Base-by-base conservation (phyloP, 2,329 filamentous ascomycete species). In the Talaromyces funiculosus region DNA sequence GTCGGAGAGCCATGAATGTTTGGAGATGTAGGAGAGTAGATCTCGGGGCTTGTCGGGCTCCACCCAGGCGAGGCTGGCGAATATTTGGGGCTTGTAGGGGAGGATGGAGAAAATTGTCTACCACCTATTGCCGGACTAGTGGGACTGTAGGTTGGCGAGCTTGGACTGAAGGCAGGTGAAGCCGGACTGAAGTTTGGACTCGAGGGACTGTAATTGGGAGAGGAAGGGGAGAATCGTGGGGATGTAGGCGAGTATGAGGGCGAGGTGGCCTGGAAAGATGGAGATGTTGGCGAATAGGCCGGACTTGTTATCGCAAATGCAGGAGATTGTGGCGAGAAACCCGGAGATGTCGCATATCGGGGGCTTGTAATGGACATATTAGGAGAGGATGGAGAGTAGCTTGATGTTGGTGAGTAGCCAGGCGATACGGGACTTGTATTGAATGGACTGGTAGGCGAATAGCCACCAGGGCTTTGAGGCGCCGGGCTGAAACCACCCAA, bases 231-330 rank as follows among this genome's bases (percentile, higher is more conserved):
- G 55, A 77, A 78, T 26, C 79, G 80, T 37, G 84, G 83, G 16
- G 82, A 85, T 2, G 79, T 81, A 4, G 81, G 80, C 60, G 81
- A 82, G 65, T 79, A 79, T 64, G 74, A 80, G 64, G 78, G 78
- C n/a, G 78, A 80, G 2, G 78, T 78, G 43, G 90, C 86, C 49
- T 89, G 92, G 62, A 76, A 85, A 71, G 76, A 88, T 75, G 79
- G 90, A 53, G 90, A 93, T 0, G 90, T 91, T 3, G 90, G 90
- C 45, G 89, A 90, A 76, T 91, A 92, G 2, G 84, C 84, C 8
- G 84, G 85, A 40, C 80, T 82, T 1, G 81, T 84, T 8, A 80
- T 80, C 37, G 43, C 43, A 18, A 47, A 47, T n/a, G 43, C 43
- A n/a, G 82, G 82, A 61, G 80, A 82, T 31, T 80, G 75, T 18